These are phyloP conservation scores for Sphaerosporella brunnea DNA, from an alignment of 495 filamentous ascomycete species.

Conservation along the genomic window DNA sequence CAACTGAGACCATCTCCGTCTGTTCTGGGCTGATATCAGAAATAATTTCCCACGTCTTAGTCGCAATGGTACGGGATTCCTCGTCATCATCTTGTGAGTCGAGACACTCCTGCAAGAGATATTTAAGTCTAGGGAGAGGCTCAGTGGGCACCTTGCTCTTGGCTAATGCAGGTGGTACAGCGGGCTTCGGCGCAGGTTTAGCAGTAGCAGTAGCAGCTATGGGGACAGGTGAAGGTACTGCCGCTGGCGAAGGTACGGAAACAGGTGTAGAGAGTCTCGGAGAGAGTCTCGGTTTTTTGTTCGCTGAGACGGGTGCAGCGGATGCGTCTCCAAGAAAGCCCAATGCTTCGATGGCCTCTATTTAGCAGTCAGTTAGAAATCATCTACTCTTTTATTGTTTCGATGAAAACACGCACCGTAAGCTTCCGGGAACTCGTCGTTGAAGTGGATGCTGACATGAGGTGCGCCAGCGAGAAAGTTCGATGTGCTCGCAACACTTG, in stretches of 20 bases:
- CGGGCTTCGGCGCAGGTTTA: neutral
- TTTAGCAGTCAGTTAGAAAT: neutral
- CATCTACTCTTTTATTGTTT: too few relatives aligned
- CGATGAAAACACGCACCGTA: too few relatives aligned
- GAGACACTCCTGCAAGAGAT: conserved; percentile 18
- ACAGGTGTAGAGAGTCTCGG: neutral
- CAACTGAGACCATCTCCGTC: conserved; percentile 17
- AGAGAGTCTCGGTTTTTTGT: conserved; percentile 3
- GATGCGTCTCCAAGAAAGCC: neutral
- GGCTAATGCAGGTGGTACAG: neutral
- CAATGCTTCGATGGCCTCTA: neutral
- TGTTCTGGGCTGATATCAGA: conserved; percentile 14
- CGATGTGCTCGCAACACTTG: neutral
- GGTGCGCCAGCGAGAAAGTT: neutral
- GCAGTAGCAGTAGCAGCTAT: neutral
- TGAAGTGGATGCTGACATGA: neutral
- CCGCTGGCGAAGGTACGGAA: neutral
- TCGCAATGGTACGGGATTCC: conserved; percentile 21
- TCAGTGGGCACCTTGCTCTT: conserved; percentile 19
- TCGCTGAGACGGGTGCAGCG: neutral
- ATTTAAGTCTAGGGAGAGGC: conserved; percentile 16
- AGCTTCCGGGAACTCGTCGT: conserved; percentile 1
- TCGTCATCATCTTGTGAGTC: conserved; percentile 22
- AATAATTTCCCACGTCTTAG: conserved; percentile 23
- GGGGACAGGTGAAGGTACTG: neutral